These are phyloP conservation scores for Leishmania martiniquensis DNA, from an alignment of 208 protist genomes.

Conservation along the genomic window DNA sequence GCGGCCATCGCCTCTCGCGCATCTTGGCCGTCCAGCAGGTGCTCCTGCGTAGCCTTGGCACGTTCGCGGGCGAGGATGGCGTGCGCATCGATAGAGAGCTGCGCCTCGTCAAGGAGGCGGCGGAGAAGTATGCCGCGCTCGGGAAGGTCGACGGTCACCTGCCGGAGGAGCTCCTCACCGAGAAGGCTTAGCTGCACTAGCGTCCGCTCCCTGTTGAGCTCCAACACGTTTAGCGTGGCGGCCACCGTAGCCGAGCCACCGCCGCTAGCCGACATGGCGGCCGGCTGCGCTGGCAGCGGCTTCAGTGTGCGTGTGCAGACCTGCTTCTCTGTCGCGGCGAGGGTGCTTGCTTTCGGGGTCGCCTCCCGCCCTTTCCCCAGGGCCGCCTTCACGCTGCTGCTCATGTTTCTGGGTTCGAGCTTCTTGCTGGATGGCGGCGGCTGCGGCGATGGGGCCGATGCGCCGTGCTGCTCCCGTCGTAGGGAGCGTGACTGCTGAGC, in stretches of 20 bases:
- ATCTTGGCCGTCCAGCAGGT: constrained; percentile 35
- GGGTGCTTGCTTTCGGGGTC: not conserved
- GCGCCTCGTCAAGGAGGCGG: constrained; percentile 55
- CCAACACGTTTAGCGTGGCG: constrained; percentile 45
- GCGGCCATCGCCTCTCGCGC: constrained; percentile 22
- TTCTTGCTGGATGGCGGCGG: not conserved
- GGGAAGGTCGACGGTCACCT: constrained; percentile 62
- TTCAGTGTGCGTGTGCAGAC: constrained; percentile 25
- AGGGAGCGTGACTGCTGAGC: not conserved
- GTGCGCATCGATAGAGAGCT: constrained; percentile 40
- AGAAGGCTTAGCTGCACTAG: constrained; percentile 50
- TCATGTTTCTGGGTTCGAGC: constrained; percentile 10
- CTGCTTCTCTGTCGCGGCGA: constrained; percentile 16
- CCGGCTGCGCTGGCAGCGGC: constrained; percentile 20
- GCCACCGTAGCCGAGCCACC: constrained; percentile 56
- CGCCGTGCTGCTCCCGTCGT: not conserved
- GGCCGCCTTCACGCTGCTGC: not conserved
- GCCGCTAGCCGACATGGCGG: constrained; percentile 18
- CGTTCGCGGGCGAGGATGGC: constrained; percentile 39
- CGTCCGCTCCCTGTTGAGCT: constrained; percentile 51
- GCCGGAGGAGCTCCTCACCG: constrained; percentile 53
- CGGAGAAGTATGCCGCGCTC: constrained; percentile 68
- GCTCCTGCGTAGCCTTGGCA: constrained; percentile 15
- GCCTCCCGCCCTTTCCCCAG: not conserved
- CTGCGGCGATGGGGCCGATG: not conserved